phyloP scores from a whole-genome alignment of 768 basidiomycete species.

The Pleurotus cornucopiae region DNA sequence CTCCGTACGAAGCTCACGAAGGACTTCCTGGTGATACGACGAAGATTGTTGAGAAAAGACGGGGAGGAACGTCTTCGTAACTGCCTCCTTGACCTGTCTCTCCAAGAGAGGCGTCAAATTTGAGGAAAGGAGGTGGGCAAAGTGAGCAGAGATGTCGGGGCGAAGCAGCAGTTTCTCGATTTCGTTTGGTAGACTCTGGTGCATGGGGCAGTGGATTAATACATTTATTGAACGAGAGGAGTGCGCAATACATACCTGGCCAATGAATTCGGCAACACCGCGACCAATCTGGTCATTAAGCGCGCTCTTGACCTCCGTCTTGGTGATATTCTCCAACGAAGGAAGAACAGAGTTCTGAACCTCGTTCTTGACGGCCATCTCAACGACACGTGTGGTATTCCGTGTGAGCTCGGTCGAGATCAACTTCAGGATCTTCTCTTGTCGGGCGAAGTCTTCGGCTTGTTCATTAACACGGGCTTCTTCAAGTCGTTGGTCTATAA shows the following conservation, averaged over 20 bases:
- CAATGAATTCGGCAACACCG: constrained; percentile 68
- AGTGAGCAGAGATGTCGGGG: constrained; percentile 72
- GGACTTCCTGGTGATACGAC: constrained; percentile 74
- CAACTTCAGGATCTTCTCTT: constrained; percentile 86
- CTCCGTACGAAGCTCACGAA: constrained; percentile 71
- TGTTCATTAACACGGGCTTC: constrained; percentile 77
- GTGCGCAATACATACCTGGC: constrained; percentile 49
- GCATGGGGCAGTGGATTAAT: neutral
- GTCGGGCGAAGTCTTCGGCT: constrained; percentile 74
- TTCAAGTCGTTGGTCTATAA: constrained; percentile 76
- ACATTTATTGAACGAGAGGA: neutral
- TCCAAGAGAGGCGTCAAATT: constrained; percentile 76
- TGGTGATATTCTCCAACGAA: constrained; percentile 77
- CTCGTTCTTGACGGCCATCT: constrained; percentile 83
- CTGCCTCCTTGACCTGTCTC: constrained; percentile 75
- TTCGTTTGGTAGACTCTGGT: constrained; percentile 70
- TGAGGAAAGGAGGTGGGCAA: constrained; percentile 68
- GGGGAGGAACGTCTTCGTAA: constrained; percentile 71
- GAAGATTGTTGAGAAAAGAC: constrained; percentile 72
- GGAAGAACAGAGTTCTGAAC: constrained; percentile 83
- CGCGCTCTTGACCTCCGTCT: constrained; percentile 73
- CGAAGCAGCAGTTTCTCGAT: constrained; percentile 75
- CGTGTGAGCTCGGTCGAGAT: constrained; percentile 84
- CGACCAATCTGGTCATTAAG: constrained; percentile 75
- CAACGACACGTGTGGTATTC: constrained; percentile 86